Evolutionary conservation across 805 yeast species (phyloP).

Genomic region (Brettanomyces bruxellensis): DNA sequence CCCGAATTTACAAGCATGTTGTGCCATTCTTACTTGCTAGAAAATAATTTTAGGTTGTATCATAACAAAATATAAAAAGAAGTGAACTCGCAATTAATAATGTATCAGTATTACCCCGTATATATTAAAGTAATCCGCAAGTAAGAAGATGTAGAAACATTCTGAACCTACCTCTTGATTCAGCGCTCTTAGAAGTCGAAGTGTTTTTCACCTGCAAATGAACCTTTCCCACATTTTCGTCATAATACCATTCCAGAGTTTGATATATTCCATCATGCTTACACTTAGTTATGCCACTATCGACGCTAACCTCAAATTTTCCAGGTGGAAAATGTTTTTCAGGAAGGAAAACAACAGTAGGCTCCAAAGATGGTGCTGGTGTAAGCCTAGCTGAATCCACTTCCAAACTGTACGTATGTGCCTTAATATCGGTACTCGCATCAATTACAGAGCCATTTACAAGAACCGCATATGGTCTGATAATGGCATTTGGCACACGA

Average conservation of each 20-base stretch:
- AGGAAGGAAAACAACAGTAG: slow-evolving; percentile 65
- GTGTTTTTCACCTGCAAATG: slow-evolving; percentile 10
- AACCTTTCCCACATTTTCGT: slow-evolving; percentile 16
- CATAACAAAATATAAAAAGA: too few relatives aligned
- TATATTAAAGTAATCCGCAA: not conserved
- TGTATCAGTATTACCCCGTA: too few relatives aligned
- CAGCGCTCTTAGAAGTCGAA: too few relatives aligned
- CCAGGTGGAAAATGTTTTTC: slow-evolving; percentile 55
- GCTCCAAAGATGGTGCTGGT: slow-evolving; percentile 13
- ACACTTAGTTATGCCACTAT: slow-evolving; percentile 42
- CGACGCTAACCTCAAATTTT: slow-evolving; percentile 38
- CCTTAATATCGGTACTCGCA: slow-evolving; percentile 51
- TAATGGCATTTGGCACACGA: slow-evolving; percentile 64
- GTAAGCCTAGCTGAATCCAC: slow-evolving; percentile 24
- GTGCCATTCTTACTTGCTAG: too few relatives aligned
- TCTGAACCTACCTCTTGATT: not conserved
- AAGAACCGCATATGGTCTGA: slow-evolving; percentile 68
- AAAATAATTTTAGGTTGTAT: too few relatives aligned
- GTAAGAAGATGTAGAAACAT: not conserved
- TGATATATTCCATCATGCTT: slow-evolving; percentile 43
- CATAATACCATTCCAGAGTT: slow-evolving; percentile 66
- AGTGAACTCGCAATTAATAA: too few relatives aligned
- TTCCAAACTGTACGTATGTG: slow-evolving; percentile 37
- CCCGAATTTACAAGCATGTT: too few relatives aligned
- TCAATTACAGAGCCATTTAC: slow-evolving; percentile 48